Conservation (phyloP, 176 grass and related monocot genomes). For the Aechmea fasciata region DNA sequence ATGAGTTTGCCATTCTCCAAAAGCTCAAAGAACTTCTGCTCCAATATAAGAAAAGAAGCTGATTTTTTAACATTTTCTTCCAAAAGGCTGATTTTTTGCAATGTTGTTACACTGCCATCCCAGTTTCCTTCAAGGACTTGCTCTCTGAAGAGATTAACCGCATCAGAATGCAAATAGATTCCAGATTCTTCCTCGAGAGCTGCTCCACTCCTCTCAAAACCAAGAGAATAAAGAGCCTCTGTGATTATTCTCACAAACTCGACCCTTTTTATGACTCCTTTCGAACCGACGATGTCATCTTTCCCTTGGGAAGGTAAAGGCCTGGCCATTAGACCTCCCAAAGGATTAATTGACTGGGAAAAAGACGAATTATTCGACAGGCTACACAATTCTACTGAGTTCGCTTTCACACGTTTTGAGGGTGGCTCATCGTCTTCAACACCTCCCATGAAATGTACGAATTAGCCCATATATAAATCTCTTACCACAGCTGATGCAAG, state of each 20-base stretch:
- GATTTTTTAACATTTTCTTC: constrained; percentile 61
- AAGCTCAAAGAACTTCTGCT: constrained; percentile 85
- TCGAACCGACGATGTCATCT: constrained; percentile 75
- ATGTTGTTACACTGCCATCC: constrained; percentile 60
- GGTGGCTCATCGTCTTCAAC: constrained; percentile 90
- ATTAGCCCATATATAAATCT: constrained; percentile 68
- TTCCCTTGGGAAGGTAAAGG: constrained; percentile 85
- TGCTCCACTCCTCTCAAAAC: constrained; percentile 77
- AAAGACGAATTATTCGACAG: constrained; percentile 40
- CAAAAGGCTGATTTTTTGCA: constrained; percentile 63
- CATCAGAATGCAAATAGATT: constrained; percentile 59
- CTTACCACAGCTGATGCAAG: background rate
- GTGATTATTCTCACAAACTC: constrained; percentile 98
- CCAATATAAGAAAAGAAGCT: constrained; percentile 68
- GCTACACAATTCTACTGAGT: constrained; percentile 43
- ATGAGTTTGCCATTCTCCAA: constrained; percentile 57
- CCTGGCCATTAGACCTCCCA: constrained; percentile 88
- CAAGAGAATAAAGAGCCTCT: constrained; percentile 79
- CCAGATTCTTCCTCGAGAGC: constrained; percentile 93
- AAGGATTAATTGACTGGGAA: constrained; percentile 47
- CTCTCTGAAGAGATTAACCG: constrained; percentile 57
- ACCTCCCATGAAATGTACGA: constrained; percentile 94
- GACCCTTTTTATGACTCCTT: constrained; percentile 74
- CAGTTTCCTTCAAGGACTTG: constrained; percentile 71
- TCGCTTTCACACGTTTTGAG: constrained; percentile 69